Evolutionary conservation across 1,284 basidiomycete species (phyloP).

Genomic region (Apiotrichum veenhuisii): DNA sequence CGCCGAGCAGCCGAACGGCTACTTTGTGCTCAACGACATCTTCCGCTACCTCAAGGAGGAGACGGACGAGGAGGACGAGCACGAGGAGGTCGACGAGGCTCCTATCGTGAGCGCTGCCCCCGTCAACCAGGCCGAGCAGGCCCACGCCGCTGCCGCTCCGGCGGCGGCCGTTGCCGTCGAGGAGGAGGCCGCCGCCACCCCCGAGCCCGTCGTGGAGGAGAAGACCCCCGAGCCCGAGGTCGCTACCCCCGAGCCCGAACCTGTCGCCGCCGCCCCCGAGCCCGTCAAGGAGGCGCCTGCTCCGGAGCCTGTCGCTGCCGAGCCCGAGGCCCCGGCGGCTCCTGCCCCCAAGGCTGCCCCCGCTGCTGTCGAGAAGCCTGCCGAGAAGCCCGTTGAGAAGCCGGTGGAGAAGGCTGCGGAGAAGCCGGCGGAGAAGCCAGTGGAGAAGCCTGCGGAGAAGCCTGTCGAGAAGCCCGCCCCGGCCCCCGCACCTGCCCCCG

Average conservation of each 20-base stretch:
- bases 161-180: conserved; percentile 34
- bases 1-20: conserved; percentile 97
- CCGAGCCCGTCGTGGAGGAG: not conserved
- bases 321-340: too few species aligned
- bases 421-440: conserved; percentile 24
- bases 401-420: conserved; percentile 22
- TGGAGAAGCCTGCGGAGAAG: conserved; percentile 31
- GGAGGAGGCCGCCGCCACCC: conserved; percentile 30
- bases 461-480: conserved; percentile 21
- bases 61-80: conserved; percentile 71
- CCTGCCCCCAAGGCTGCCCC: conserved; percentile 9
- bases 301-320: conserved; percentile 19
- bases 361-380: not conserved
- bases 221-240: conserved; percentile 12
- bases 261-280: conserved; percentile 25
- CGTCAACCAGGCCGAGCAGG: conserved; percentile 21
- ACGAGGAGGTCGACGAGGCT: conserved; percentile 29
- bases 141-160: conserved; percentile 27
- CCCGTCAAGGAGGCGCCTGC: not conserved
- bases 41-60: conserved; percentile 99
- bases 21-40: conserved; percentile 99
- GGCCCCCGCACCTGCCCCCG: conserved; percentile 46
- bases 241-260: conserved; percentile 17
- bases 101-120: conserved; percentile 28
- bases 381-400: conserved; percentile 7